A percentile compares a stretch with the other conserved stretches of the same genome.
These are phyloP conservation scores for Blastobotrys peoriensis DNA, from an alignment of 805 yeast genomes.

Conservation along the genomic window DNA sequence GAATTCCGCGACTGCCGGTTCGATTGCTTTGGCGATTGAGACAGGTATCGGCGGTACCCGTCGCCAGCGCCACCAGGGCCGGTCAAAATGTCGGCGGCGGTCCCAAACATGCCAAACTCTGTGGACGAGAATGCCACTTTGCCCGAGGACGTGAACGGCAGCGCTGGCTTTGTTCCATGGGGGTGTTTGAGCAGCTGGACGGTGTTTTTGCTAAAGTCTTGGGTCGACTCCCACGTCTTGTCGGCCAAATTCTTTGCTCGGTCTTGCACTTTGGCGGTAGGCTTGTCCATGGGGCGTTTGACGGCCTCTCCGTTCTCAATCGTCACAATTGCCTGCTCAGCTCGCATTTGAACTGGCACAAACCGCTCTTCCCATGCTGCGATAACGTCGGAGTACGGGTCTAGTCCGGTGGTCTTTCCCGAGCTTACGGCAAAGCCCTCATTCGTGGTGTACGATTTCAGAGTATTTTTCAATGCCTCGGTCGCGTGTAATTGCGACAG, in stretches of 20 bases:
- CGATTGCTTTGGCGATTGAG: background rate
- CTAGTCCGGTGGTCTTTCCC: constrained; percentile 4
- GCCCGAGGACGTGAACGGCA: constrained; percentile 4
- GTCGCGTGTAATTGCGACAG: constrained; percentile 24
- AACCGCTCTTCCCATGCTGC: constrained; percentile 28
- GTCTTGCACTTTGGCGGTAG: constrained; percentile 12
- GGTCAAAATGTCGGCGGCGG: constrained; percentile 22
- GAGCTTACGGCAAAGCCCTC: constrained; percentile 18
- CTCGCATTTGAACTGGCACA: constrained; percentile 21
- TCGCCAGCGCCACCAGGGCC: constrained; percentile 2
- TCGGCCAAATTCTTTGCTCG: constrained; percentile 31
- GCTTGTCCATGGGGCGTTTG: constrained; percentile 22
- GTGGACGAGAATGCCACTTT: constrained; percentile 21
- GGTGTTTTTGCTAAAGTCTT: constrained; percentile 14
- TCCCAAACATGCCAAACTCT: constrained; percentile 23
- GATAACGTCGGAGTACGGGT: constrained; percentile 17
- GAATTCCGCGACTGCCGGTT: constrained; percentile 10
- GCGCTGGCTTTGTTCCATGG: background rate
- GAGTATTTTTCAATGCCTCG: constrained; percentile 19
- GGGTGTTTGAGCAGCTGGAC: constrained; percentile 17
- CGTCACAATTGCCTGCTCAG: constrained; percentile 24
- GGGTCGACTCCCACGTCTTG: constrained; percentile 37
- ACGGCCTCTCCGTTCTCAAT: constrained; percentile 26
- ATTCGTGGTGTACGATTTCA: constrained; percentile 19
- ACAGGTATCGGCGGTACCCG: background rate